Evolutionary conservation across 768 basidiomycete species (phyloP).

Genomic region (Pleurotus pulmonarius): DNA sequence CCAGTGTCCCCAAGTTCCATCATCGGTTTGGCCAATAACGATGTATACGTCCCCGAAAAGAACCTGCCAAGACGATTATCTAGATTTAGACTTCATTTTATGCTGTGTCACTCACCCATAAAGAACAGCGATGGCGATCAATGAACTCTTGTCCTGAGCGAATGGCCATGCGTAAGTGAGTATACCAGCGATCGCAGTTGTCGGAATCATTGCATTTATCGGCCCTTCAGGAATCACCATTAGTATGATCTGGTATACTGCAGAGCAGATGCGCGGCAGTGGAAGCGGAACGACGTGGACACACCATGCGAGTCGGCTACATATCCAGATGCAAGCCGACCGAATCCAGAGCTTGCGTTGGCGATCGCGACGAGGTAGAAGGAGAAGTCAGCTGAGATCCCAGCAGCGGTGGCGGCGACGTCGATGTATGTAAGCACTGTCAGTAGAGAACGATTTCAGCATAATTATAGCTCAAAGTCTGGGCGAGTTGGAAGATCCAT

Average conservation of each 20-base stretch:
- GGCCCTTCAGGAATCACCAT: slow-evolving; percentile 37
- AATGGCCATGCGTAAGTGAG: slow-evolving; percentile 74
- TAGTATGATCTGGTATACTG: neutral
- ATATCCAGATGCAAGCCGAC: slow-evolving; percentile 51
- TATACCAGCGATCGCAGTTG: slow-evolving; percentile 49
- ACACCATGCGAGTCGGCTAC: slow-evolving; percentile 54
- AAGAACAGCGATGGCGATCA: slow-evolving; percentile 51
- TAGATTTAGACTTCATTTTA: slow-evolving; percentile 15
- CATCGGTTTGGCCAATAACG: slow-evolving; percentile 5
- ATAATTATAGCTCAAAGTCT: too few relatives aligned
- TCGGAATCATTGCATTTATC: slow-evolving; percentile 67
- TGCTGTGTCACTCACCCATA: slow-evolving; percentile 52
- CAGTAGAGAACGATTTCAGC: neutral
- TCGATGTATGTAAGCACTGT: slow-evolving; percentile 68
- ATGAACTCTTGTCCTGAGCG: slow-evolving; percentile 34
- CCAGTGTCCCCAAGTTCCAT: slow-evolving; percentile 41
- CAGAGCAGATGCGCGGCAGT: neutral
- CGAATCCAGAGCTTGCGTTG: slow-evolving; percentile 62
- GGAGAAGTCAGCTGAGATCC: slow-evolving; percentile 45
- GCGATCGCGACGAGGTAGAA: slow-evolving; percentile 68
- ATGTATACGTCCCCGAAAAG: slow-evolving; percentile 7
- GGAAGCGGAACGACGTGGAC: slow-evolving; percentile 9
- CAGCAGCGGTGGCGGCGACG: slow-evolving; percentile 47
- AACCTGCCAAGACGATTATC: neutral
- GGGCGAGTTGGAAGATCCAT: slow-evolving; percentile 8